Conservation (phyloP, 2,329 filamentous ascomycete species). For the Hypomyces perniciosus region DNA sequence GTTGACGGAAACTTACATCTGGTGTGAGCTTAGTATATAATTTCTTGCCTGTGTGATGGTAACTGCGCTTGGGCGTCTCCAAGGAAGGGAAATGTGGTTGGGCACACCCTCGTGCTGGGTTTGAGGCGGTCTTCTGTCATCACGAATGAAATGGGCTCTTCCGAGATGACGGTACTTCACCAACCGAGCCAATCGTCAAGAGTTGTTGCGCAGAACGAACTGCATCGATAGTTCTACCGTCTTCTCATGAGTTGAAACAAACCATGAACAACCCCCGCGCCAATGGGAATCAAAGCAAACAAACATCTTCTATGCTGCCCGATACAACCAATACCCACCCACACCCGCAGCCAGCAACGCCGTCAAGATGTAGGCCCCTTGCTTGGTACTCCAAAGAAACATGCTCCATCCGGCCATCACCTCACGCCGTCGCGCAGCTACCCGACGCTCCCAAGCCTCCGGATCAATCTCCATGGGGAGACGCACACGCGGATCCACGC, state of each 20-base stretch:
- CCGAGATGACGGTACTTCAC: too few relatives aligned
- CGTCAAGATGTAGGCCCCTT: slow-evolving; percentile 41
- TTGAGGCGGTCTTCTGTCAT: too few relatives aligned
- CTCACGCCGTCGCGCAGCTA: slow-evolving; percentile 40
- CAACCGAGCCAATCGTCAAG: neutral
- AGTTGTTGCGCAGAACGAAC: neutral
- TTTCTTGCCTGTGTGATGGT: too few relatives aligned
- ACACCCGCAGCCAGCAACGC: slow-evolving; percentile 37
- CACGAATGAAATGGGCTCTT: too few relatives aligned
- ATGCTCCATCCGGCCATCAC: slow-evolving; percentile 48
- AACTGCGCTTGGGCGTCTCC: too few relatives aligned
- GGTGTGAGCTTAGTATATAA: too few relatives aligned
- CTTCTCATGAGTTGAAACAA: neutral
- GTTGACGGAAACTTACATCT: too few relatives aligned
- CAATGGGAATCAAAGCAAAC: neutral
- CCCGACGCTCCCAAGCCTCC: slow-evolving; percentile 48
- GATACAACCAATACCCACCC: slow-evolving; percentile 40
- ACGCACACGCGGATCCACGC: slow-evolving; percentile 36
- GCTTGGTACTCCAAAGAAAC: slow-evolving; percentile 48
- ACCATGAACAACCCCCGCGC: too few relatives aligned
- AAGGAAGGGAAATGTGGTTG: too few relatives aligned
- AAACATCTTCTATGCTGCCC: slow-evolving; percentile 4
- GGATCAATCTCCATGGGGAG: slow-evolving; percentile 49
- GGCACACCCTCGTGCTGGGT: too few relatives aligned
- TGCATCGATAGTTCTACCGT: neutral